phyloP scores from a whole-genome alignment of 306 rosid species.

The Quercus rubra region DNA sequence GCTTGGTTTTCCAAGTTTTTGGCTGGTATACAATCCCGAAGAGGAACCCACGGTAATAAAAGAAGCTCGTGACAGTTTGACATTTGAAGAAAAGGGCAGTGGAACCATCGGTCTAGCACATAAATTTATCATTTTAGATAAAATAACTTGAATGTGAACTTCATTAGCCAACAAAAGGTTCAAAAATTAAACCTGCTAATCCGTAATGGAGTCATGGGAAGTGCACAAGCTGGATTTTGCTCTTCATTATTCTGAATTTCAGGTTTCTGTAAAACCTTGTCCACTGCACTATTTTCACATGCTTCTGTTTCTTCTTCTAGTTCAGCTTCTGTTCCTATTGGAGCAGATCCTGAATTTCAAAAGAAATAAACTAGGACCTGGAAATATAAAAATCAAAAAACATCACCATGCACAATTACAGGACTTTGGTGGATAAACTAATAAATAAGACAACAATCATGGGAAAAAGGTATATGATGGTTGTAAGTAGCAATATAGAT shows the following conservation, averaged over 20 bases:
- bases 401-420: not conserved
- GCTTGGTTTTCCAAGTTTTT: conserved; percentile 51
- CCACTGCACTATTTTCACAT: conserved; percentile 38
- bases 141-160: conserved; percentile 14
- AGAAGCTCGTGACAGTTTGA: conserved; percentile 63
- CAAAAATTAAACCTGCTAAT: conserved; percentile 53
- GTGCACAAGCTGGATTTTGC: conserved; percentile 39
- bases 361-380: not conserved
- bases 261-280: conserved; percentile 43
- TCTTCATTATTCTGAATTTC: conserved; percentile 57
- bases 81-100: conserved; percentile 55
- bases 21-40: conserved; percentile 47
- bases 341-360: conserved; percentile 47
- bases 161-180: conserved; percentile 16
- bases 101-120: conserved; percentile 51
- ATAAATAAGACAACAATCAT: not conserved
- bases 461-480: not conserved
- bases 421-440: not conserved
- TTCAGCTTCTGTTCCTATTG: conserved; percentile 46
- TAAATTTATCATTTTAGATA: conserved; percentile 1
- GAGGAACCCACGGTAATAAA: conserved; percentile 51
- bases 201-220: conserved; percentile 58
- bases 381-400: not conserved
- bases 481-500: not conserved
- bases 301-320: conserved; percentile 70